phyloP scores from a whole-genome alignment of 495 filamentous ascomycete species.

The Platismatia glauca region DNA sequence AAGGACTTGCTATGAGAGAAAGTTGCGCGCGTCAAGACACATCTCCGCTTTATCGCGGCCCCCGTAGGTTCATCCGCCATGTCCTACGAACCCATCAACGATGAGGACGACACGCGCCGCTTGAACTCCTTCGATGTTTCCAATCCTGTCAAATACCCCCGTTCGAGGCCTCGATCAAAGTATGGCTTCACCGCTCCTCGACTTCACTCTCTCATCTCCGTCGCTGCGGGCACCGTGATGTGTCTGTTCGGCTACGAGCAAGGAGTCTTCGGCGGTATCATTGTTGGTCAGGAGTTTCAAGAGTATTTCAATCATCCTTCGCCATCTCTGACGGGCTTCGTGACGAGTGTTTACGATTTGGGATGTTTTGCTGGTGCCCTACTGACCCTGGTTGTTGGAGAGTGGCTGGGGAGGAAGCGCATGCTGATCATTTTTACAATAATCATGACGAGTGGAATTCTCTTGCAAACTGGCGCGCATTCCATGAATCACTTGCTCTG shows the following conservation, averaged over 20 bases:
- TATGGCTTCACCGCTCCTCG: constrained; percentile 9
- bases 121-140: neutral
- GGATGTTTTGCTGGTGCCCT: constrained; percentile 21
- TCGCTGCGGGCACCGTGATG: constrained; percentile 22
- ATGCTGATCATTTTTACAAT: constrained; percentile 20
- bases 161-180: neutral
- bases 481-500: constrained; percentile 18
- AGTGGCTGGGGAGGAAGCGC: constrained; percentile 20
- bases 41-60: neutral
- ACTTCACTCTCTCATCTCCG: constrained; percentile 15
- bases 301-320: constrained; percentile 19
- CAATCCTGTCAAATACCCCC: neutral
- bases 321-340: constrained; percentile 15
- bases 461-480: constrained; percentile 20
- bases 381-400: constrained; percentile 19
- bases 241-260: constrained; percentile 30
- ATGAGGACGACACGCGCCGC: neutral
- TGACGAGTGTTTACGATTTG: constrained; percentile 21
- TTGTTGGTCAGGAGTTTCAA: constrained; percentile 20
- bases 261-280: constrained; percentile 28
- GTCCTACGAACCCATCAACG: constrained; percentile 8
- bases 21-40: neutral
- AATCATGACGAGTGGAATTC: constrained; percentile 20
- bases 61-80: constrained; percentile 6
- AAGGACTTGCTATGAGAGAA: neutral